Evolutionary conservation across 2,329 filamentous ascomycete genomes (phyloP), one percentile per base, ranked within the genome.

Genomic region (Cryoendolithus antarcticus): DNA sequence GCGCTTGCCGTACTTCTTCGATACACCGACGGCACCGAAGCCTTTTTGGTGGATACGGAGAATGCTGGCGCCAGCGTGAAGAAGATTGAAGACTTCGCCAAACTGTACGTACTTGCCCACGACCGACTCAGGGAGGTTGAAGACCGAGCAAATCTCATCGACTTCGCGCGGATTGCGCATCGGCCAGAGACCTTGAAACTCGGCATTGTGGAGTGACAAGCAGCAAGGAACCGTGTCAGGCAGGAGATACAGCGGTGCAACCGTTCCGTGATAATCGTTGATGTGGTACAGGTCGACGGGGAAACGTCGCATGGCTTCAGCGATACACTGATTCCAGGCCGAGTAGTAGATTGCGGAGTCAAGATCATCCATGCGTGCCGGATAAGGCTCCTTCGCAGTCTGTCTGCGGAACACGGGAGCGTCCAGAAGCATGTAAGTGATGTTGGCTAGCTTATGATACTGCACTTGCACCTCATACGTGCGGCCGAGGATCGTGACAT

Each of bases 311-410:
- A 80, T 71, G 1, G 75, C 62, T 47, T 77, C 67, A 4, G 77
- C 75, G 48, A 82, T 80, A 53, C 77, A 81, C 54, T 75, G 73
- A 46, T 82, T 82, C 77, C 77, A 82, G 2, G 74, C 75, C 1
- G 74, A 78, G 53, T 81, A 81, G 57, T 80, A 77, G 33, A 82
- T 73, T 7, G 77, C 77, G 45, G 70, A 75, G 44, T 77, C 74
- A 39, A 81, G 64, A 52, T 82, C 77, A 52, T 82, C 77, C 77
- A 82, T 82, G 24, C 77, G 70, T 27, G 75, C 64, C 10, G 77
- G 77, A 48, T 81, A 81, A 0, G 77, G 77, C 45, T 80, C 72
- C 12, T 69, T 62, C 48, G 71, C 72, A 2, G 71, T 72, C 52
- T 81, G 77, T 42, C 74, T 67, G 39, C 77, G 70, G 61, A 81